Conservation (phyloP, 176 grass and related monocot genomes). For the Cenchrus purpureus region DNA sequence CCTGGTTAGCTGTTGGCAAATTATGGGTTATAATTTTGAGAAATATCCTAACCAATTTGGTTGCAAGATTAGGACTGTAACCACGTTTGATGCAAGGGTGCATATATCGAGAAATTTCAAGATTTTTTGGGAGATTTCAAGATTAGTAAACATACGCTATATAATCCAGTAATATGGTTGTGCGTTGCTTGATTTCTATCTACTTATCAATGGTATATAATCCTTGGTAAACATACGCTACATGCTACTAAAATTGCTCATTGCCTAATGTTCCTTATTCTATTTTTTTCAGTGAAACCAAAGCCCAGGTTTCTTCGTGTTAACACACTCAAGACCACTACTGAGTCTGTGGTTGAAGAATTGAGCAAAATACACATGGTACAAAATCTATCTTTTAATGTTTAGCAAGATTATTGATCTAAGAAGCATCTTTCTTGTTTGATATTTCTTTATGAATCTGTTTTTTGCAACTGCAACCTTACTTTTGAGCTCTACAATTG, state of each 20-base stretch:
- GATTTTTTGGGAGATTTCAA: too few relatives aligned
- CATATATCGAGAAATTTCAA: neutral
- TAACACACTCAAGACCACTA: constrained; percentile 78
- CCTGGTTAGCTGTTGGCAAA: neutral
- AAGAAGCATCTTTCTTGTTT: constrained; percentile 14
- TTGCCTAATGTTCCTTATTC: constrained; percentile 32
- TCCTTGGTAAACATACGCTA: constrained; percentile 12
- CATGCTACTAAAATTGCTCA: neutral
- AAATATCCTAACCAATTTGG: neutral
- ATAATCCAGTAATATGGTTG: neutral
- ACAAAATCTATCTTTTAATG: constrained; percentile 34
- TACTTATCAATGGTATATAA: neutral
- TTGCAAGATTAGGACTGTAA: neutral
- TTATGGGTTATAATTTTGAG: neutral
- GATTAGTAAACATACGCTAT: too few relatives aligned
- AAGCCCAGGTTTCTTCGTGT: constrained; percentile 84
- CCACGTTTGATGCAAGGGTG: neutral
- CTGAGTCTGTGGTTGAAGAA: constrained; percentile 70
- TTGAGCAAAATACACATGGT: constrained; percentile 65
- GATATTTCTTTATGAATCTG: neutral
- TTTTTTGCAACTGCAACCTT: constrained; percentile 18
- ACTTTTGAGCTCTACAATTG: constrained; percentile 13
- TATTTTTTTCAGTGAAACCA: constrained; percentile 62
- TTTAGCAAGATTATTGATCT: constrained; percentile 21
- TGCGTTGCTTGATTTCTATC: constrained; percentile 32